phyloP scores from a whole-genome alignment of 768 basidiomycete species.

The Amyloporia xantha region DNA sequence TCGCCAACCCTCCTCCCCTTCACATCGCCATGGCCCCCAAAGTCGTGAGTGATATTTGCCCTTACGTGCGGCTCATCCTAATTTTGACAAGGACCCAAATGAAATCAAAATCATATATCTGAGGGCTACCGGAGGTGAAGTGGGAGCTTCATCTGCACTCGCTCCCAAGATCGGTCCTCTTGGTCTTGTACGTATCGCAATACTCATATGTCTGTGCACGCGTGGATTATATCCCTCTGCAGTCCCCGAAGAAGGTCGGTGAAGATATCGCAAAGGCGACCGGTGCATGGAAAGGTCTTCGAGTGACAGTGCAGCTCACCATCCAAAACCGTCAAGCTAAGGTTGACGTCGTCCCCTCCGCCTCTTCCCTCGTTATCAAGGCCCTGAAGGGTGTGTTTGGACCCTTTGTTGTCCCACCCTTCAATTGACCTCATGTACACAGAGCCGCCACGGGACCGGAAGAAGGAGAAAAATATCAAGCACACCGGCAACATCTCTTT shows the following conservation, averaged over 20 bases:
- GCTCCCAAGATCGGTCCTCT: conserved; percentile 99
- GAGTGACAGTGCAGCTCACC: conserved; percentile 96
- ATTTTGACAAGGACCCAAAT: conserved; percentile 72
- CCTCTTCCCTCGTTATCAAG: conserved; percentile 94
- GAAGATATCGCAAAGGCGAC: conserved; percentile 99
- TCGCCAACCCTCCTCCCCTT: conserved; percentile 25
- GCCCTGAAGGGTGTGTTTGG: conserved; percentile 83
- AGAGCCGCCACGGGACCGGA: conserved; percentile 99
- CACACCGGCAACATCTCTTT: conserved; percentile 91
- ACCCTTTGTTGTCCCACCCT: not conserved
- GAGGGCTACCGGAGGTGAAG: conserved; percentile 97
- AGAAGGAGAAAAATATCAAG: conserved; percentile 99
- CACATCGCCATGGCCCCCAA: conserved; percentile 66
- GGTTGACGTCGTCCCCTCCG: conserved; percentile 94
- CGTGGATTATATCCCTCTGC: not conserved
- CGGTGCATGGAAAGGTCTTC: conserved; percentile 97
- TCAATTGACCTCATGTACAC: conserved; percentile 5
- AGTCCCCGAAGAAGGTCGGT: conserved; percentile 99
- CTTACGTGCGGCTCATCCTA: not conserved
- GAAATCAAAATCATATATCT: conserved; percentile 99
- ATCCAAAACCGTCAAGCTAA: conserved; percentile 99
- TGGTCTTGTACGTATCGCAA: conserved; percentile 72
- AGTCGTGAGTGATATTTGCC: conserved; percentile 42
- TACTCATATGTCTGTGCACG: not conserved
- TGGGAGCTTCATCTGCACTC: conserved; percentile 96